These are phyloP conservation scores for Colletotrichum euphorbiae DNA, from an alignment of 2,329 filamentous ascomycete genomes.

Conservation along the genomic window DNA sequence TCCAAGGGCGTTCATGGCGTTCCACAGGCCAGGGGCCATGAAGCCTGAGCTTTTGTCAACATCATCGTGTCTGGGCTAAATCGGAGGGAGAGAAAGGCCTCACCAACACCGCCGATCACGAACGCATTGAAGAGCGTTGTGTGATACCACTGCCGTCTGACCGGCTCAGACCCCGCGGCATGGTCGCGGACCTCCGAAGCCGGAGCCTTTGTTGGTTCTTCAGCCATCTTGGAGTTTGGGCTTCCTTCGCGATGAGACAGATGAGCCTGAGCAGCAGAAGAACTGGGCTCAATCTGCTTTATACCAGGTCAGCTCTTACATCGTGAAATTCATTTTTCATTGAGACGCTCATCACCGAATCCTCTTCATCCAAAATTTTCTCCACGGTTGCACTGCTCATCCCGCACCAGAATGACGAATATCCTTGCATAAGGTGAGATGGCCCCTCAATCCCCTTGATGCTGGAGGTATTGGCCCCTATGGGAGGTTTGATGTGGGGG, in stretches of 20 bases:
- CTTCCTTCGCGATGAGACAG: not conserved
- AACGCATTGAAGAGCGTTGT: constrained; percentile 65
- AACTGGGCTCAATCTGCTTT: not conserved
- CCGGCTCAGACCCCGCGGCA: constrained; percentile 5
- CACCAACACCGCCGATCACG: constrained; percentile 62
- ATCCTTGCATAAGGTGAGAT: constrained; percentile 8
- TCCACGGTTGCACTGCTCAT: constrained; percentile 19
- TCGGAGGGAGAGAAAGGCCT: not conserved
- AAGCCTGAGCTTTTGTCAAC: constrained; percentile 46
- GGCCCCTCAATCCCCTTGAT: constrained; percentile 9
- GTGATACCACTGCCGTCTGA: constrained; percentile 53
- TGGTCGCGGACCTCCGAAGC: constrained; percentile 11
- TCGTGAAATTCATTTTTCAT: not conserved
- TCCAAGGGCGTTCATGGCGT: constrained; percentile 65
- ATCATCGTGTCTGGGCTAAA: not conserved
- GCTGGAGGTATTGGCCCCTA: not conserved
- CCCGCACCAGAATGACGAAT: constrained; percentile 32
- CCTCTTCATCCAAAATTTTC: constrained; percentile 1
- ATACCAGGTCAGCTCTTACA: not conserved
- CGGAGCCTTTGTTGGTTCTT: constrained; percentile 19
- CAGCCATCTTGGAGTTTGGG: constrained; percentile 3
- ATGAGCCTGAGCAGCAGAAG: not conserved
- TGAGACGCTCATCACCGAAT: not conserved
- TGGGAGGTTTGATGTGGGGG: not conserved
- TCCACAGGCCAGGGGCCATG: constrained; percentile 64